phyloP scores from a whole-genome alignment of 495 filamentous ascomycete species.

The Cercophora scortea region DNA sequence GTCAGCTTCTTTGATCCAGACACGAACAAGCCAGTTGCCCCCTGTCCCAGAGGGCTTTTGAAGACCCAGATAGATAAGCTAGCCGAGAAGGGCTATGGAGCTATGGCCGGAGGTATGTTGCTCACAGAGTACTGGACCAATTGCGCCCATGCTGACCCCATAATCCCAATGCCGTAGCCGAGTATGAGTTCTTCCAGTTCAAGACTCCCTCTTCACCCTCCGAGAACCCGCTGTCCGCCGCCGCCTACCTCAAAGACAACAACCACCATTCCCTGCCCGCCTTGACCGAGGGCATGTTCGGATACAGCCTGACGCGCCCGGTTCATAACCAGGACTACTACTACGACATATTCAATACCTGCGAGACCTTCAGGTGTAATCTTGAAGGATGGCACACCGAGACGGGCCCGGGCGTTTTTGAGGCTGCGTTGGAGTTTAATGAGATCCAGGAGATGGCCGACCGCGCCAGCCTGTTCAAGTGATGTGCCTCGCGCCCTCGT shows the following conservation, averaged over 20 bases:
- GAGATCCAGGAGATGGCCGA: constrained; percentile 86
- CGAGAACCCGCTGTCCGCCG: constrained; percentile 56
- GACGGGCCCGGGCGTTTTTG: constrained; percentile 89
- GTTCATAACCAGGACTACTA: constrained; percentile 92
- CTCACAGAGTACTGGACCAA: neutral
- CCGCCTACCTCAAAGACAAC: constrained; percentile 65
- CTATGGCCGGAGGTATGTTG: constrained; percentile 84
- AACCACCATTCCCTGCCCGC: constrained; percentile 61
- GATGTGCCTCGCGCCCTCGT: neutral
- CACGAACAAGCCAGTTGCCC: constrained; percentile 59
- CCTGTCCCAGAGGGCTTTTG: constrained; percentile 74
- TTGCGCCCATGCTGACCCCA: no score
- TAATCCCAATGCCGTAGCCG: constrained; percentile 46
- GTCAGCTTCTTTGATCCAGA: constrained; percentile 80
- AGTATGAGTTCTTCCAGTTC: constrained; percentile 98
- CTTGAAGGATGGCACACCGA: constrained; percentile 98
- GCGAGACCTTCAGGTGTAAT: constrained; percentile 69
- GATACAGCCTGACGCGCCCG: constrained; percentile 88
- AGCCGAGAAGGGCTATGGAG: constrained; percentile 56
- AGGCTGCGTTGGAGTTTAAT: constrained; percentile 84
- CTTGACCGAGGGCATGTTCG: constrained; percentile 96
- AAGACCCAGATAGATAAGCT: constrained; percentile 60
- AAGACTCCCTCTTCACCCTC: constrained; percentile 50
- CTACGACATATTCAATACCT: constrained; percentile 81
- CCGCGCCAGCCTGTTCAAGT: constrained; percentile 88